A percentile compares a stretch with the other conserved stretches of the same genome.
These are phyloP conservation scores for Pichia gijzeniarum DNA, from an alignment of 805 yeast genomes.

Conservation along the genomic window DNA sequence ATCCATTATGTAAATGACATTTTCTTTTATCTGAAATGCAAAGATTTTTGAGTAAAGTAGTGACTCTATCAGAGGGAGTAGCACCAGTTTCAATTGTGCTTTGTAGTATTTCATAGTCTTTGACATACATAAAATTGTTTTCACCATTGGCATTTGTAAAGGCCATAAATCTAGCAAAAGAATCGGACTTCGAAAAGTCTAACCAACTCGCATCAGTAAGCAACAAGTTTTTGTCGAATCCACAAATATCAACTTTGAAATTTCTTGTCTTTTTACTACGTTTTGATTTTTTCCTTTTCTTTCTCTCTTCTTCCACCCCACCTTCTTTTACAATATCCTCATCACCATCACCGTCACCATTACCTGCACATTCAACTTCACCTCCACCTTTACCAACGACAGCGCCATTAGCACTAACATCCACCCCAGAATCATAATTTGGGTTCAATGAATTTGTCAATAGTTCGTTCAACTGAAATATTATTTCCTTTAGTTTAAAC, in stretches of 20 bases:
- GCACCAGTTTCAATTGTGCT: constrained; percentile 8
- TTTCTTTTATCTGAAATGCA: constrained; percentile 51
- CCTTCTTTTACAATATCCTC: too few relatives aligned
- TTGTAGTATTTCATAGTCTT: constrained; percentile 14
- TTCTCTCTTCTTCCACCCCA: neutral
- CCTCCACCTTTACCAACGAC: too few relatives aligned
- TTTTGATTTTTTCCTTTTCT: constrained; percentile 15
- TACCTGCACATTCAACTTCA: too few relatives aligned
- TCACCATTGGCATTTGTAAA: constrained; percentile 9
- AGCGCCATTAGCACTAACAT: constrained; percentile 1
- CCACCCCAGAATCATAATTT: neutral
- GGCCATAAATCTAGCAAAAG: constrained; percentile 7
- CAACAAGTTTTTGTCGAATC: constrained; percentile 34
- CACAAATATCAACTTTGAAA: constrained; percentile 46
- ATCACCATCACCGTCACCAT: too few relatives aligned
- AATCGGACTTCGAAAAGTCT: constrained; percentile 14
- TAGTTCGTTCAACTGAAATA: constrained; percentile 34
- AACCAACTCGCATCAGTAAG: constrained; percentile 21
- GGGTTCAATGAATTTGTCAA: constrained; percentile 16
- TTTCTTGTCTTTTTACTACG: constrained; percentile 21
- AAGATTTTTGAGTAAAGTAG: constrained; percentile 20
- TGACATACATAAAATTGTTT: constrained; percentile 9
- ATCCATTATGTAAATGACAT: constrained; percentile 43
- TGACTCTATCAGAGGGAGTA: constrained; percentile 4
- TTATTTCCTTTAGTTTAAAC: constrained; percentile 31